Base-by-base conservation (phyloP, 352 stramenopile genomes). In the Saprolegnia parasitica region DNA sequence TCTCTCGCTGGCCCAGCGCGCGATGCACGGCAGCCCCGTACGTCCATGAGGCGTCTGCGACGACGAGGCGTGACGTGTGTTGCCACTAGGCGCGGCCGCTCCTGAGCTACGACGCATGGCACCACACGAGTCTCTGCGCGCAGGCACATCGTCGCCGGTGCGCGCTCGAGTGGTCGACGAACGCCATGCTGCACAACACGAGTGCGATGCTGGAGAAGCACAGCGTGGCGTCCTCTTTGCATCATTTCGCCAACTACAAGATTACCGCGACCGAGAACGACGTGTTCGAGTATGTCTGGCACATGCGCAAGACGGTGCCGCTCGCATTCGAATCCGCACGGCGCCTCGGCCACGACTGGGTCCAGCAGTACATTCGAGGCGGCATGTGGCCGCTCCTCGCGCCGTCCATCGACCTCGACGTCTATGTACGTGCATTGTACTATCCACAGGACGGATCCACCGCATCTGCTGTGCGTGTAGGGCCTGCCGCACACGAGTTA, bases 311-410 rank as follows among this genome's bases (percentile, higher is more conserved):
- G 35, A 24, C 16, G 4, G 35, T 60, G 24, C 35, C 13, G 3
- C 9, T 60, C 1, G 11, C 52, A 9, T 60, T 21, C 35, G 24
- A 60, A 9, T 8, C 11, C 9, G 35, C 52, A 9, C 24, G 11
- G 13, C 11, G 11, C 13, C 52, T 60, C 20, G 52, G 24, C 35
- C 52, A 60, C 3, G 4, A 60, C n/a, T 60, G 52, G 52, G 52
- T 60, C 20, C 52, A 60, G 52, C 52, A 60, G 24, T 60, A 60
- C 52, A 60, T 60, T 60, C 52, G 52, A 16, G 52, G 52, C 20
- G 52, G 52, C 52, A 60, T 60, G 52, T 60, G 52, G 52, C 13
- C 52, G 24, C 52, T 42, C 20, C 11, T n/a, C n/a, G 35, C 3
- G 16, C 11, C 11, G 11, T 20, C 52, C 3, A 60, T 10, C 24